Base-by-base conservation (phyloP, 202 grass and related monocot species). In the Sporobolus alterniflorus region DNA sequence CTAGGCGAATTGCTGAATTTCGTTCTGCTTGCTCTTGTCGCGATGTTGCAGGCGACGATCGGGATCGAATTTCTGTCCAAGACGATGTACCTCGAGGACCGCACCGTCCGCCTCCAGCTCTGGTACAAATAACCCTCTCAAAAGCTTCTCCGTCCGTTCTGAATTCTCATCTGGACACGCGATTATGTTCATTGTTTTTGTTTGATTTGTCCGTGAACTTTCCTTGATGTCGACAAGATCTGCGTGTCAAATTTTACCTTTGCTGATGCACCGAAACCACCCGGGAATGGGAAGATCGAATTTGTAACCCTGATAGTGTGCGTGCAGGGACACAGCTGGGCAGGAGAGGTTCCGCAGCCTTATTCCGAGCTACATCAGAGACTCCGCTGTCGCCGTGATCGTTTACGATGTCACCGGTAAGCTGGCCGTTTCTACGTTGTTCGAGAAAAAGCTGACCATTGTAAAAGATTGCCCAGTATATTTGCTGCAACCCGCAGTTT, bases 321-420 rank as follows among this genome's bases (percentile, higher is more conserved):
- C 73, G 40, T 71, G 66, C 73, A 96, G 91, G 93, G 96, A 96
- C 69, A 96, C 93, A 29, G 93, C 93, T 71, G 93, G 96, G n/a
- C 91, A 98, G 82, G 96, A 98, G 51, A 92, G 96, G 78, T 94
- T 98, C 80, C 87, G 93, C 77, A 92, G 93, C 60, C 83, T 96
- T 56, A 98, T 96, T 70, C 96, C 96, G 18, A 96, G 93, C 66
- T 98, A 98, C 54, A 96, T 96, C 73, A 84, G 96, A 67, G 96
- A 98, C 65, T 98, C 92, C 46, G 92, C 96, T 4, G 96, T 96
- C 18, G 93, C 87, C 9, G 91, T 98, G 64, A 90, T 98, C 30
- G 96, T 98, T 65, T 98, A 96, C 41, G 96, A 98, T 25, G 79
- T 98, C 41, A 86, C 93, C 17, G 80, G 96, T 92, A 82, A 84